Conservation (phyloP, 768 basidiomycete genomes). For the Candolleomyces eurysporus region DNA sequence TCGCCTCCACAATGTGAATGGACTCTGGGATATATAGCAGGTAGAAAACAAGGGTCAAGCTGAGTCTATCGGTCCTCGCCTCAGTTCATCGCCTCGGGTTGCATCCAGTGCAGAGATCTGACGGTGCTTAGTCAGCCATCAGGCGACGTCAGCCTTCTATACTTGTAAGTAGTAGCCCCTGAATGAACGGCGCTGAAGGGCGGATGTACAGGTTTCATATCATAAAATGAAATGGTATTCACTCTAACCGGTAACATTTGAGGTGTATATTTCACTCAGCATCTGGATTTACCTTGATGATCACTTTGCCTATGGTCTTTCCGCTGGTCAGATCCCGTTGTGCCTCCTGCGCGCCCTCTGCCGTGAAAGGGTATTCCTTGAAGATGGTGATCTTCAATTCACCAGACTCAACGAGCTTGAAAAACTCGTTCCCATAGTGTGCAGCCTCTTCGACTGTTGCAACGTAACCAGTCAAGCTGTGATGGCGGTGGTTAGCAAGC, state of each 20-base stretch:
- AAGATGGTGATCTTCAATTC: constrained; percentile 64
- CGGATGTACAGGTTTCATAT: not conserved
- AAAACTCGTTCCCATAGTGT: constrained; percentile 65
- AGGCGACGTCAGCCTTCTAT: not conserved
- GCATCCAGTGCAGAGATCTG: not conserved
- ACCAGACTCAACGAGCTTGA: constrained; percentile 55
- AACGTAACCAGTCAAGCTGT: constrained; percentile 69
- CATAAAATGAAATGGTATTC: not conserved
- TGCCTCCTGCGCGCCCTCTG: constrained; percentile 72
- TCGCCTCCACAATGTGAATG: not conserved
- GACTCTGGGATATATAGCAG: not conserved
- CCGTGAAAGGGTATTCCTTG: constrained; percentile 81
- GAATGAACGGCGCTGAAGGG: not conserved
- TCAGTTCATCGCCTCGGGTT: not conserved
- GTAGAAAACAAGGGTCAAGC: not conserved
- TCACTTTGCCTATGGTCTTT: constrained; percentile 81
- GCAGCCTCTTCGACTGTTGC: constrained; percentile 70
- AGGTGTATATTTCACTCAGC: constrained; percentile 14
- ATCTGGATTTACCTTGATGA: constrained; percentile 58
- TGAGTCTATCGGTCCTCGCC: not conserved
- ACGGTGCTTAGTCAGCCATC: not conserved
- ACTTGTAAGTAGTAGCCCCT: no score
- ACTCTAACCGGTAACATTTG: no score
- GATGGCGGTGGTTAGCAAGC: not conserved
- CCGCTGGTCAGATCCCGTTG: constrained; percentile 78